Percentiles rank a stretch among this genome's conserved stretches.
These are phyloP conservation scores for Epicoccum sorghinum DNA, from an alignment of 2,329 filamentous ascomycete genomes.

Conservation along the genomic window DNA sequence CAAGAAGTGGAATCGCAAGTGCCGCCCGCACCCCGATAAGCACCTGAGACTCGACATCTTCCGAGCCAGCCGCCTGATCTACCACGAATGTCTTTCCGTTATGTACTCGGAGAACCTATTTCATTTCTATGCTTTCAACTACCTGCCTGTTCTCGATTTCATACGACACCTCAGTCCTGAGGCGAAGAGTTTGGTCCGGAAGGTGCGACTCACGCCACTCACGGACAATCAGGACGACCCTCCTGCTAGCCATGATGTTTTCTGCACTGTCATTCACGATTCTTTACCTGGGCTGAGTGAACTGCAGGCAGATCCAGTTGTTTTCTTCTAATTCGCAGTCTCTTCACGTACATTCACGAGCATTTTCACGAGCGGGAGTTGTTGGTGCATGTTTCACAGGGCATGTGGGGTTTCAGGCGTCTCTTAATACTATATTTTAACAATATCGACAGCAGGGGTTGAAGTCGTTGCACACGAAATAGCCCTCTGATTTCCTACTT, in stretches of 20 bases:
- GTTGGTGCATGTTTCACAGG: neutral
- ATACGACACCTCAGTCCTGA: constrained; percentile 48
- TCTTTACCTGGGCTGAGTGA: constrained; percentile 44
- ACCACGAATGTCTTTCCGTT: constrained; percentile 47
- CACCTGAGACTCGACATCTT: constrained; percentile 43
- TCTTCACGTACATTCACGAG: constrained; percentile 7
- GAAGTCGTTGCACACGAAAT: too few species aligned
- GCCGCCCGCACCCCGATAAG: constrained; percentile 43
- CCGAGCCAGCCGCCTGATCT: constrained; percentile 46
- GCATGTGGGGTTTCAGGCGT: neutral
- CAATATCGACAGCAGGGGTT: neutral
- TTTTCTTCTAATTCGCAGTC: constrained; percentile 40
- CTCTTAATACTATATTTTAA: neutral
- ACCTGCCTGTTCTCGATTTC: constrained; percentile 48
- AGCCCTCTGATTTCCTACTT: neutral
- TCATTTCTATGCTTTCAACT: constrained; percentile 49
- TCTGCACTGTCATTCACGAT: constrained; percentile 49
- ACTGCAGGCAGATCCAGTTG: constrained; percentile 45
- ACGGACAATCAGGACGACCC: constrained; percentile 45
- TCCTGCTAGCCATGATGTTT: constrained; percentile 43
- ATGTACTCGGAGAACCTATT: constrained; percentile 49
- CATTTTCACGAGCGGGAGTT: constrained; percentile 15
- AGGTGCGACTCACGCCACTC: constrained; percentile 46
- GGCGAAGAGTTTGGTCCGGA: constrained; percentile 45
- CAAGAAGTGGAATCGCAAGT: constrained; percentile 46